Evolutionary conservation across 2,329 filamentous ascomycete genomes (phyloP).

Genomic region (Pseudogymnoascus sp.): DNA sequence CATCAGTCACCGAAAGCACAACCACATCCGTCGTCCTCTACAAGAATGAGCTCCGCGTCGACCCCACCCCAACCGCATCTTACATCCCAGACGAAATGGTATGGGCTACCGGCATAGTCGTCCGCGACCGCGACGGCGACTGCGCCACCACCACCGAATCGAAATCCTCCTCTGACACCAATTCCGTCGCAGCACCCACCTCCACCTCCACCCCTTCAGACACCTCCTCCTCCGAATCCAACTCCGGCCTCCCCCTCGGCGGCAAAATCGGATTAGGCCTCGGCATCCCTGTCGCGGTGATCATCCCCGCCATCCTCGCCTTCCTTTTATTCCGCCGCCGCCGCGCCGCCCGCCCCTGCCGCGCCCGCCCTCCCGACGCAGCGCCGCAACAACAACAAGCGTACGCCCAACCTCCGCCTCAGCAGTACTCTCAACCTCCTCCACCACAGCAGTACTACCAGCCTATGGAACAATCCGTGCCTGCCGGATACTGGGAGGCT

Average conservation of each 20-base stretch:
- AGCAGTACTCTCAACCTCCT: background rate
- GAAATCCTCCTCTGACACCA: background rate
- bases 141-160: background rate
- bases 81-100: background rate
- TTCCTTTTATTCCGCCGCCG: constrained; percentile 29
- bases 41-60: background rate
- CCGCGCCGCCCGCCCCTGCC: constrained; percentile 6
- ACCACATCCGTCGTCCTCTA: background rate
- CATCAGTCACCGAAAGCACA: background rate
- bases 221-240: background rate
- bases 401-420: background rate
- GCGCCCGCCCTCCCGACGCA: background rate
- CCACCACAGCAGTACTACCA: background rate
- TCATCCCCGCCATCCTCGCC: constrained; percentile 22
- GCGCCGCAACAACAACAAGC: background rate
- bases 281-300: constrained; percentile 26
- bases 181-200: background rate
- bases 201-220: background rate
- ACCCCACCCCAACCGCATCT: background rate
- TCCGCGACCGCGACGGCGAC: background rate
- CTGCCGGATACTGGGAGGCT: background rate
- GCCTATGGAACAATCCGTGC: background rate
- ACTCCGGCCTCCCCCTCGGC: constrained; percentile 19
- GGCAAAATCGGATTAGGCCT: constrained; percentile 29
- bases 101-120: background rate